Evolutionary conservation across 805 yeast species (phyloP).

Genomic region (Candida rishiriensis): DNA sequence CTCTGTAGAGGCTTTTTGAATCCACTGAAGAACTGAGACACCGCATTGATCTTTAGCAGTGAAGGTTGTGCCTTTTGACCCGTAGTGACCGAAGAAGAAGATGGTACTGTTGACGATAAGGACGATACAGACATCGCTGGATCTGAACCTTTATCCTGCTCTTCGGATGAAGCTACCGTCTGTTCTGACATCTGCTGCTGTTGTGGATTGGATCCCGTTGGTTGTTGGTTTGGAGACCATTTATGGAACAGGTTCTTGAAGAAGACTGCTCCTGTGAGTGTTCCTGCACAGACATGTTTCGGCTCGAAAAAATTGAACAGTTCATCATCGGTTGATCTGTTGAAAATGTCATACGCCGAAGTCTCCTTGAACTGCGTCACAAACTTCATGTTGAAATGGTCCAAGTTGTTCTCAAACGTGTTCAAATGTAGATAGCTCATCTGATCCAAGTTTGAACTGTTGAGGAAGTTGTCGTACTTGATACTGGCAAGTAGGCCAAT

Average conservation of each 20-base stretch:
- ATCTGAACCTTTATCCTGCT: too few species aligned
- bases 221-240: slow-evolving; percentile 1
- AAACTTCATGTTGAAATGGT: slow-evolving; percentile 33
- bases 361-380: slow-evolving; percentile 51
- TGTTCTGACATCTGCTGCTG: not conserved
- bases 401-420: slow-evolving; percentile 18
- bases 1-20: not conserved
- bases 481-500: slow-evolving; percentile 68
- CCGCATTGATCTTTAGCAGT: not conserved
- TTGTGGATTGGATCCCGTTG: not conserved
- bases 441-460: slow-evolving; percentile 26
- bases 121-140: too few species aligned
- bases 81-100: too few species aligned
- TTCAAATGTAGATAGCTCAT: slow-evolving; percentile 18
- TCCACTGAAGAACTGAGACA: slow-evolving; percentile 1
- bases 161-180: too few species aligned
- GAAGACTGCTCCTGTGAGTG: slow-evolving; percentile 1
- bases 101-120: too few species aligned
- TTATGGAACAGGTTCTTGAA: slow-evolving; percentile 8
- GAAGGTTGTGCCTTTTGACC: not conserved
- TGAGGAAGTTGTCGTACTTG: slow-evolving; percentile 60
- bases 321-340: slow-evolving; percentile 60
- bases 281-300: slow-evolving; percentile 21
- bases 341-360: slow-evolving; percentile 50
- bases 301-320: slow-evolving; percentile 44